These are phyloP conservation scores for Lodderomyces parapsilosis DNA, from an alignment of 1,139 yeast genomes.

Conservation along the genomic window DNA sequence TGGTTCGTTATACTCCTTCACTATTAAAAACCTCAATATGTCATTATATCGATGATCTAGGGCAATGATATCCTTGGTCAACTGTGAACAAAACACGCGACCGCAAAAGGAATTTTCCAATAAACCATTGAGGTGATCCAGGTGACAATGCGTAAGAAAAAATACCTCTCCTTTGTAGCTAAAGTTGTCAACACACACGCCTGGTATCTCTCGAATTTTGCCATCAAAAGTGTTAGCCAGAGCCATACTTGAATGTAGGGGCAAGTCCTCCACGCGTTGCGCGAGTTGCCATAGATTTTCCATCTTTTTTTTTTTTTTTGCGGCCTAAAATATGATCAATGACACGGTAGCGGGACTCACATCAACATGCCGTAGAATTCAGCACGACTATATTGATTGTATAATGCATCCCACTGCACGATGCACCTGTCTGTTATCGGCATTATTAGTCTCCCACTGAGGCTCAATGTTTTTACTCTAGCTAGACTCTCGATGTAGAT, in stretches of 20 bases:
- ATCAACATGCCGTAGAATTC: conserved; percentile 80
- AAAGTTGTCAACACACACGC: conserved; percentile 44
- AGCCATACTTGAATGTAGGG: conserved; percentile 7
- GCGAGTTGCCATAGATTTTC: background rate
- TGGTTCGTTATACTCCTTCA: conserved; percentile 26
- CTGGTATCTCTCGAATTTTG: conserved; percentile 34
- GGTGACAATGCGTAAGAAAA: conserved; percentile 56
- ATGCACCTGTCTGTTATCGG: conserved; percentile 74
- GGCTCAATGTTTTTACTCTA: conserved; percentile 70
- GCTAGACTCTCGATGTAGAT: conserved; percentile 89
- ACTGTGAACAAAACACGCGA: conserved; percentile 48
- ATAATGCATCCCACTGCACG: conserved; percentile 86
- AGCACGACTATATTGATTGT: conserved; percentile 53
- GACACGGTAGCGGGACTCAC: background rate
- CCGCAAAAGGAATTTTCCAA: conserved; percentile 37
- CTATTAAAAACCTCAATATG: conserved; percentile 21
- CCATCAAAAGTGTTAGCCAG: conserved; percentile 12
- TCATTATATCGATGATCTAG: conserved; percentile 24
- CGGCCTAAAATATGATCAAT: background rate
- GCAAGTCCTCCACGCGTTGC: conserved; percentile 1
- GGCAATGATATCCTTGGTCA: conserved; percentile 39
- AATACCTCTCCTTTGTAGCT: conserved; percentile 24
- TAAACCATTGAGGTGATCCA: conserved; percentile 57
- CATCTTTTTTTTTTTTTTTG: background rate
- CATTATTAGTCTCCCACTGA: conserved; percentile 69